Evolutionary conservation across 2,329 filamentous ascomycete genomes (phyloP).

Genomic region (Penicillium italicum): DNA sequence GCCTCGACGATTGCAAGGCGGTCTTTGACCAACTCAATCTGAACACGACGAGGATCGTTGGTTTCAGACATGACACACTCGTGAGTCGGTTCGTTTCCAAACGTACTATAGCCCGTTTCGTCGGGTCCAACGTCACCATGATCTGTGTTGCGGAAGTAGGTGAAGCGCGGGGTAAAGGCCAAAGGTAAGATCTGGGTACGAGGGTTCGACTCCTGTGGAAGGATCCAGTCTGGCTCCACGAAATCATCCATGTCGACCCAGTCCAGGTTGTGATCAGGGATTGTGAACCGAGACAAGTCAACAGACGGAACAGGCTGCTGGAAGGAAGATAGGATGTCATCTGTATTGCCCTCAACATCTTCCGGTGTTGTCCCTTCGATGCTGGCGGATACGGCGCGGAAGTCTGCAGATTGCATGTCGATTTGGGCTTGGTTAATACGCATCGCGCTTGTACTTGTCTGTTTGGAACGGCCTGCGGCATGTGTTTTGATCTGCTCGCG

Average conservation of each 20-base stretch:
- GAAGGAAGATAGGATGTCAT: constrained; percentile 57
- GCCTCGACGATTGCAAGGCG: constrained; percentile 73
- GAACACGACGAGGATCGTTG: constrained; percentile 83
- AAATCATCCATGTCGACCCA: constrained; percentile 99
- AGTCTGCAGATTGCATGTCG: constrained; percentile 85
- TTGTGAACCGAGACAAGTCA: constrained; percentile 82
- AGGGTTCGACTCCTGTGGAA: constrained; percentile 84
- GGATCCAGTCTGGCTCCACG: constrained; percentile 93
- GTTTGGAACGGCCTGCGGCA: constrained; percentile 70
- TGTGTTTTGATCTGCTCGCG: constrained; percentile 86
- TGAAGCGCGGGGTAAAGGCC: constrained; percentile 88
- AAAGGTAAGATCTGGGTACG: constrained; percentile 92
- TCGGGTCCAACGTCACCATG: constrained; percentile 74
- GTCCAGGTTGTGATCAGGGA: constrained; percentile 88
- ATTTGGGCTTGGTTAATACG: constrained; percentile 93
- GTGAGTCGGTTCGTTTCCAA: constrained; percentile 90
- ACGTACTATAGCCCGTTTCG: constrained; percentile 76
- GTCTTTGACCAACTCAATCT: constrained; percentile 77
- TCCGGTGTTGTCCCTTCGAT: constrained; percentile 77
- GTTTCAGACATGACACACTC: constrained; percentile 91
- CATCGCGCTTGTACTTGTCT: constrained; percentile 84
- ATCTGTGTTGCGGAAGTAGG: constrained; percentile 95
- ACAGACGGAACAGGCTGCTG: constrained; percentile 51
- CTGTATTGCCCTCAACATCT: constrained; percentile 60
- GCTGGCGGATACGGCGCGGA: constrained; percentile 87